Percentiles rank a stretch among this genome's conserved stretches.
Conservation (phyloP, 768 basidiomycete genomes). For the Pholiota conissans region DNA sequence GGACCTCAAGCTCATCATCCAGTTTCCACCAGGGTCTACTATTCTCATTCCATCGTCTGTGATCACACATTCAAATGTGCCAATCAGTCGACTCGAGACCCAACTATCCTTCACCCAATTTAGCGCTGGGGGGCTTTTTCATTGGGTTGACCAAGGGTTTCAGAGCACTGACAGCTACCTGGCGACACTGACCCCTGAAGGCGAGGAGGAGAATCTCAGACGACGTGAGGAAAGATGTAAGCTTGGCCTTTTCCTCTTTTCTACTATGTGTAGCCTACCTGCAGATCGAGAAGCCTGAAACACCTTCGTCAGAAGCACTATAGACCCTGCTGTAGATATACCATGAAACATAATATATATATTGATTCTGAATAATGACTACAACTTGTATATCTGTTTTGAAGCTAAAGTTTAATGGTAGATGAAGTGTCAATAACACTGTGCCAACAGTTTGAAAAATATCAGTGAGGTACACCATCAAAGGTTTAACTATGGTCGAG, state of each 20-base stretch:
- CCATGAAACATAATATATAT: not conserved
- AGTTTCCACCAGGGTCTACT: constrained; percentile 6
- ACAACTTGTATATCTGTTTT: not conserved
- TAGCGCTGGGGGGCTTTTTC: not conserved
- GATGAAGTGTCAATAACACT: not conserved
- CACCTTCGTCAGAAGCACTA: not conserved
- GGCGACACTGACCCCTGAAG: not conserved
- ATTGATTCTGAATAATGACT: not conserved
- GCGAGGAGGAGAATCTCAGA: not conserved
- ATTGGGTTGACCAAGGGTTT: not conserved
- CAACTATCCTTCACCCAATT: constrained; percentile 11
- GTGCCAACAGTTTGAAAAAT: not conserved
- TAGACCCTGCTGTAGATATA: not conserved
- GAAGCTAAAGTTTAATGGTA: not conserved
- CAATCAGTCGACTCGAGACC: not conserved
- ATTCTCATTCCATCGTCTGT: constrained; percentile 11
- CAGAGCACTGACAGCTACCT: not conserved
- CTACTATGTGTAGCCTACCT: not conserved
- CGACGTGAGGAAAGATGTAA: not conserved
- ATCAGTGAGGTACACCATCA: not conserved
- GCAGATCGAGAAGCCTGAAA: not conserved
- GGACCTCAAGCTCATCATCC: not conserved
- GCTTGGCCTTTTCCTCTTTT: not conserved
- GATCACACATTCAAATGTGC: constrained; percentile 3
- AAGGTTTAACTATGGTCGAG: not conserved